phyloP scores from a whole-genome alignment of 2,329 filamentous ascomycete species.

The Plectosphaerella cucumerina region DNA sequence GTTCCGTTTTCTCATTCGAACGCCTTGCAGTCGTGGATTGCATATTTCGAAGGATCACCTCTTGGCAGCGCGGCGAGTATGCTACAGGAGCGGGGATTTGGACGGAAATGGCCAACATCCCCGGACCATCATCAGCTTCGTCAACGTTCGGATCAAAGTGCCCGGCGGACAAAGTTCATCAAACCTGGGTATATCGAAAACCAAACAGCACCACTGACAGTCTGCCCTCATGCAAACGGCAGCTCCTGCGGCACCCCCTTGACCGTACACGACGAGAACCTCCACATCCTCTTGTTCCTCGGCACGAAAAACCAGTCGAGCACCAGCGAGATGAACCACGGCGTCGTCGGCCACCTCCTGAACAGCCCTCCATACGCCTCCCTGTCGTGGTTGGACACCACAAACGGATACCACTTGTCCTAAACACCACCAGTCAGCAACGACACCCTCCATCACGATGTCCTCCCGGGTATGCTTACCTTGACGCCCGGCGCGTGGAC shows the following conservation, averaged over 20 bases:
- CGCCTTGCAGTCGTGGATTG: too few species aligned
- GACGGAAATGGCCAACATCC: too few species aligned
- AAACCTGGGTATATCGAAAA: too few species aligned
- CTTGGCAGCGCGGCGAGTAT: too few species aligned
- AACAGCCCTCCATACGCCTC: conserved; percentile 17
- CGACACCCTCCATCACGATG: background rate
- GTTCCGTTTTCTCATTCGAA: too few species aligned
- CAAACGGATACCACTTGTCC: conserved; percentile 12
- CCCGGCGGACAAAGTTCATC: too few species aligned
- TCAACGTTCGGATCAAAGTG: too few species aligned
- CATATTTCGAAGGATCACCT: too few species aligned
- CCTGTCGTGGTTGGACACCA: conserved; percentile 19
- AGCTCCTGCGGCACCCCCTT: conserved; percentile 25
- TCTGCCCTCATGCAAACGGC: conserved; percentile 24
- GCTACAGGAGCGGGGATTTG: too few species aligned
- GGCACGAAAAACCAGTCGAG: conserved; percentile 28
- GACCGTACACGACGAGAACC: conserved; percentile 26
- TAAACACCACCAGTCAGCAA: background rate
- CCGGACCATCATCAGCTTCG: too few species aligned
- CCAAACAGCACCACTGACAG: background rate
- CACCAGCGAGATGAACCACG: conserved; percentile 19
- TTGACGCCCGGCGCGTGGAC: conserved; percentile 13
- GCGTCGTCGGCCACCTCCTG: conserved; percentile 18
- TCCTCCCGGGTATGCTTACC: conserved; percentile 5
- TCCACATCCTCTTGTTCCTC: conserved; percentile 29